phyloP scores from a whole-genome alignment of 495 filamentous ascomycete genomes.

The Aspergillus incahuasiensis region DNA sequence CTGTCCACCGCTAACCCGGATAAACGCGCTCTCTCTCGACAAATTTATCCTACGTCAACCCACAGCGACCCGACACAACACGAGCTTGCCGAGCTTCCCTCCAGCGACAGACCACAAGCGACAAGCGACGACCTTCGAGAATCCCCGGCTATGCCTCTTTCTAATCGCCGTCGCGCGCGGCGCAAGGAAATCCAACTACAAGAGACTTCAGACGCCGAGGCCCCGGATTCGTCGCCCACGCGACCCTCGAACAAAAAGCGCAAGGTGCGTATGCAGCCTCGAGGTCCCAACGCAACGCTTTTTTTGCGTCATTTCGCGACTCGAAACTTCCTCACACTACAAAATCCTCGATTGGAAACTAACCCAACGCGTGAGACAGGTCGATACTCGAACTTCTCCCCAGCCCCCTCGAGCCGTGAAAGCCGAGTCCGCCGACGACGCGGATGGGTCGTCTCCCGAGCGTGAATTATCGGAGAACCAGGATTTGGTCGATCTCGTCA shows the following conservation, averaged over 20 bases:
- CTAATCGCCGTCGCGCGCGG: slow-evolving; percentile 48
- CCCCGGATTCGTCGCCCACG: slow-evolving; percentile 63
- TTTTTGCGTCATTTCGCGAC: neutral
- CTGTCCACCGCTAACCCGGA: neutral
- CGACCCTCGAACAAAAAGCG: slow-evolving; percentile 70
- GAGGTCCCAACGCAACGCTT: neutral
- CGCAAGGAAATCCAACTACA: slow-evolving; percentile 47
- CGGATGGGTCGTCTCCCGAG: slow-evolving; percentile 45
- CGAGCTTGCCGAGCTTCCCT: neutral
- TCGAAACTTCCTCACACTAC: neutral
- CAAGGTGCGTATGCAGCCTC: slow-evolving; percentile 50
- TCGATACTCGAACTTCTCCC: slow-evolving; percentile 34
- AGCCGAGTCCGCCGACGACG: slow-evolving; percentile 39
- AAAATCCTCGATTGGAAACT: neutral
- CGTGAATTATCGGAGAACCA: slow-evolving; percentile 52
- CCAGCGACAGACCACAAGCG: neutral
- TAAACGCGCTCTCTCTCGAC: neutral
- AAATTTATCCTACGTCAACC: neutral
- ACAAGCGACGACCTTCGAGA: neutral
- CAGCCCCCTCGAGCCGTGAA: slow-evolving; percentile 23
- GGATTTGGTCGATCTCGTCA: slow-evolving; percentile 68
- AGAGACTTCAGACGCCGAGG: slow-evolving; percentile 47
- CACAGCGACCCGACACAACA: neutral
- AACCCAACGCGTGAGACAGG: slow-evolving; percentile 22
- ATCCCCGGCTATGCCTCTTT: slow-evolving; percentile 41